Percentiles rank a stretch among this genome's conserved stretches.
Conservation (phyloP, 345 rosid genomes). For the Eucalyptus cladocalyx region DNA sequence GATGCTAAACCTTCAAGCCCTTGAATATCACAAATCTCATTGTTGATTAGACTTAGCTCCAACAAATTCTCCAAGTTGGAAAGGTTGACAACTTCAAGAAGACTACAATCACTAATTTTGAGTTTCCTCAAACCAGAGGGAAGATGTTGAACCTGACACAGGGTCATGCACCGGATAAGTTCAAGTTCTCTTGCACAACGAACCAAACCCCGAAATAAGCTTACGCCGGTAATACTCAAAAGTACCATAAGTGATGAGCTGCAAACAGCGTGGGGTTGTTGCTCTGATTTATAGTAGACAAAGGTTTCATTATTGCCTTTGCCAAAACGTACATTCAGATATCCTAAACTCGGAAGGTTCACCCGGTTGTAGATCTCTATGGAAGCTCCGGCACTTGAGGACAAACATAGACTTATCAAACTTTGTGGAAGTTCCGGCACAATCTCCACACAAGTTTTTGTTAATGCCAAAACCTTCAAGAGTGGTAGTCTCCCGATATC, state of each 20-base stretch:
- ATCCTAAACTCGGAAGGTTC: too few species aligned
- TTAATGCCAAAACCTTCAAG: neutral
- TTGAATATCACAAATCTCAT: too few species aligned
- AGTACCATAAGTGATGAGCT: neutral
- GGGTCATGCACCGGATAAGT: accelerated
- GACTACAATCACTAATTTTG: neutral
- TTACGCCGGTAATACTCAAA: accelerated
- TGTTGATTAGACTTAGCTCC: accelerated
- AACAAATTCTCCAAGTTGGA: neutral
- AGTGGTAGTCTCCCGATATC: neutral
- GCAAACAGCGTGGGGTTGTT: accelerated
- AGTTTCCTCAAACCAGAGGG: neutral
- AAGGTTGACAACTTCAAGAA: neutral
- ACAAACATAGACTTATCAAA: accelerated
- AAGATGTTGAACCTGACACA: neutral
- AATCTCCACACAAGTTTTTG: neutral
- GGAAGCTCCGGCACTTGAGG: accelerated
- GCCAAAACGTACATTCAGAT: accelerated
- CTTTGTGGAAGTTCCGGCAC: neutral
- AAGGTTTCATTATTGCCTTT: too few species aligned
- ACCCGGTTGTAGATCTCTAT: neutral
- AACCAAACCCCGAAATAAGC: neutral
- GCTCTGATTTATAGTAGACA: too few species aligned
- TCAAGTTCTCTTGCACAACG: neutral
- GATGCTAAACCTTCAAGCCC: too few species aligned